Conservation (phyloP, 768 basidiomycete species). For the Suillus weaverae region DNA sequence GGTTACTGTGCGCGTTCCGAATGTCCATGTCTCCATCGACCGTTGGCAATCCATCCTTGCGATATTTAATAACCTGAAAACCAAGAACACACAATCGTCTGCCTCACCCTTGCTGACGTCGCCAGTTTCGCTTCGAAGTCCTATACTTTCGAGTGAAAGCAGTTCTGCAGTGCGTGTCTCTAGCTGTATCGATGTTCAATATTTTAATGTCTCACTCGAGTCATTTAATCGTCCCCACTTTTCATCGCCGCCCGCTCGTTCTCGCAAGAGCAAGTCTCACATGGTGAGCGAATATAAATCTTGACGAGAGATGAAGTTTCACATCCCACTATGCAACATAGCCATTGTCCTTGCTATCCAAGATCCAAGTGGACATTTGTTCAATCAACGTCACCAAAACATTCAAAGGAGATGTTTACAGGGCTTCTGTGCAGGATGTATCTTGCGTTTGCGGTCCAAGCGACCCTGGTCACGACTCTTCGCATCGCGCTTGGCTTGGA, state of each 20-base stretch:
- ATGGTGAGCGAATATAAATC: conserved; percentile 15
- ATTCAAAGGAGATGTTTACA: conserved; percentile 39
- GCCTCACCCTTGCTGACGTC: neutral
- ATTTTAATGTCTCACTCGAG: conserved; percentile 14
- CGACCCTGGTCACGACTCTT: conserved; percentile 40
- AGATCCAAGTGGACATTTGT: conserved; percentile 43
- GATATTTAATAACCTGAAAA: neutral
- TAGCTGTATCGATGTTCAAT: neutral
- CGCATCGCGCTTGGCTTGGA: conserved; percentile 59
- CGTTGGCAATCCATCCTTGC: conserved; percentile 3
- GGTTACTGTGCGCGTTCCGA: conserved; percentile 1
- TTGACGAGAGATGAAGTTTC: neutral
- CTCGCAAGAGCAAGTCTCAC: conserved; percentile 19
- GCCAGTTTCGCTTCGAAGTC: neutral
- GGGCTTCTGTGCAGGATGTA: conserved; percentile 42
- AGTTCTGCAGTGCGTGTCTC: conserved; percentile 1
- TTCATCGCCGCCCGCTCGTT: conserved; percentile 12
- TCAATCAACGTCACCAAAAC: conserved; percentile 47
- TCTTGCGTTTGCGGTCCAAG: conserved; percentile 46
- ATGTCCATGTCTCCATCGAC: conserved; percentile 2
- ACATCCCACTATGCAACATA: conserved; percentile 18
- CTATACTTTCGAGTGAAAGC: neutral
- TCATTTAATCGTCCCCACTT: conserved; percentile 18
- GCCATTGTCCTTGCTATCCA: conserved; percentile 49
- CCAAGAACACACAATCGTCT: neutral